These are phyloP conservation scores for Neonectria hederae DNA, from an alignment of 2,329 filamentous ascomycete genomes.

Conservation along the genomic window DNA sequence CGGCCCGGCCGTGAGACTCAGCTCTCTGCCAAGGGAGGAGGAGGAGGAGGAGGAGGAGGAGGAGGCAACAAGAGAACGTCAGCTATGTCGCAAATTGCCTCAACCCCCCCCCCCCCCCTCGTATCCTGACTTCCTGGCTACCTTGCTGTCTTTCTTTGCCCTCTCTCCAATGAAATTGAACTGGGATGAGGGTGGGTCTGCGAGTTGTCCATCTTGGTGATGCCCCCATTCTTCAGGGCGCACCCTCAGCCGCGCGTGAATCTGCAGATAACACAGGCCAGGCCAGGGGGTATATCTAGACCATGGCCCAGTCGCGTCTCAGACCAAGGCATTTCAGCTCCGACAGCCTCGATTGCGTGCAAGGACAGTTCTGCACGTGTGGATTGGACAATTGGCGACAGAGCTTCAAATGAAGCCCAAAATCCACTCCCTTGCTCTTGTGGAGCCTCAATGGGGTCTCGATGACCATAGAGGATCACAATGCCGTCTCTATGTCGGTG, in stretches of 20 bases:
- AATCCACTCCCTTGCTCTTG: neutral
- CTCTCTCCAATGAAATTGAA: constrained; percentile 2
- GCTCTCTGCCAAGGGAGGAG: constrained; percentile 18
- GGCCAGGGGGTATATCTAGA: neutral
- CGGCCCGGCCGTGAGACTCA: constrained; percentile 21
- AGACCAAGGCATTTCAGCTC: neutral
- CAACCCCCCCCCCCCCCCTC: neutral
- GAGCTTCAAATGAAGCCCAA: neutral
- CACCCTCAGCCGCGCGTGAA: constrained; percentile 18
- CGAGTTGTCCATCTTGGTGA: neutral
- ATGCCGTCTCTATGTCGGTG: neutral
- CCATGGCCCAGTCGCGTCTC: constrained; percentile 8
- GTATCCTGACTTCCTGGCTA: neutral
- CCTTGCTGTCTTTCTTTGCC: neutral
- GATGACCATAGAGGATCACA: neutral
- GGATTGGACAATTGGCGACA: neutral
- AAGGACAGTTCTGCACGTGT: neutral
- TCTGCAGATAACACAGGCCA: constrained; percentile 4
- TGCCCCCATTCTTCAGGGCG: neutral
- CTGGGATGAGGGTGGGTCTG: neutral
- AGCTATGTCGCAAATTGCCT: constrained; percentile 22
- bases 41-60: too few species aligned
- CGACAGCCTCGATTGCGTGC: neutral
- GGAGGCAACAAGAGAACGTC: constrained; percentile 4
- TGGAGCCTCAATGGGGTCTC: neutral